Conservation (phyloP, 1,139 yeast species). For the Trichomonascaceae sp. region DNA sequence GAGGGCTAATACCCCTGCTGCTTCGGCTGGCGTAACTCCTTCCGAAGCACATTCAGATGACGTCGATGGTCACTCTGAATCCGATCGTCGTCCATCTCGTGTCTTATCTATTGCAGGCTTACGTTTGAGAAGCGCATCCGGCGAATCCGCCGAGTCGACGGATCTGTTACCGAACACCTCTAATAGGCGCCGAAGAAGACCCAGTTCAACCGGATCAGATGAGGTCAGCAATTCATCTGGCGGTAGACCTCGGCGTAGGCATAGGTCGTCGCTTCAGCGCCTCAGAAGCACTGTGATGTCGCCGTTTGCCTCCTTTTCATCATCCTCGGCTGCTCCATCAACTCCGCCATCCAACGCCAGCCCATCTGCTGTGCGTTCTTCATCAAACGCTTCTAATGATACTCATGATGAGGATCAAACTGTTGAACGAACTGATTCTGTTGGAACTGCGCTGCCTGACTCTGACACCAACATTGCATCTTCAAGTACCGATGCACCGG, state of each 20-base stretch:
- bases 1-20: neutral
- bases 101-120: neutral
- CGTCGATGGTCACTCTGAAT: neutral
- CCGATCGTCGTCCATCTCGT: neutral
- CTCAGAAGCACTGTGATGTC: conserved; percentile 6
- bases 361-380: neutral
- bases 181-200: conserved; percentile 7
- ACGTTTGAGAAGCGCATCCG: neutral
- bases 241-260: conserved; percentile 7
- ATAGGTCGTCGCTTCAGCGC: conserved; percentile 9
- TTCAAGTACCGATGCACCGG: neutral
- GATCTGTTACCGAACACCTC: neutral
- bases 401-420: neutral
- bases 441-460: neutral
- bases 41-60: neutral
- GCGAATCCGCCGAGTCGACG: neutral
- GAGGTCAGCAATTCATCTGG: conserved; percentile 1
- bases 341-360: no score
- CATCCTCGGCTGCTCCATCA: conserved; percentile 3
- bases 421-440: neutral
- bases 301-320: conserved; percentile 6
- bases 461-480: neutral
- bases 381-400: neutral
- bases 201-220: conserved; percentile 4
- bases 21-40: neutral